phyloP scores from a whole-genome alignment of 1,284 basidiomycete species.

The Gymnopus androsaceus region DNA sequence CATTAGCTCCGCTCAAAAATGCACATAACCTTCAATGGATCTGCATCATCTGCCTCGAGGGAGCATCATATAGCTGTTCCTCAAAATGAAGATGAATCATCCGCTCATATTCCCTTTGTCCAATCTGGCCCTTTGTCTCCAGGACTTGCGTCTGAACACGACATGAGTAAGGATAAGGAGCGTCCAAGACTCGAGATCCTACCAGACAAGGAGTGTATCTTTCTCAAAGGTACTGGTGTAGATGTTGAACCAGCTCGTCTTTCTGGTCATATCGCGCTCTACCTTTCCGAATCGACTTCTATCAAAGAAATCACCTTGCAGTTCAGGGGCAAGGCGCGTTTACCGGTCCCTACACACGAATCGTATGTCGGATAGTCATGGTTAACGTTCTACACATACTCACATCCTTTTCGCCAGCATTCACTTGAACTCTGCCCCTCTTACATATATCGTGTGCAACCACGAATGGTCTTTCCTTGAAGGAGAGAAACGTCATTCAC shows the following conservation, averaged over 20 bases:
- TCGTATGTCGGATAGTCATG: constrained; percentile 49
- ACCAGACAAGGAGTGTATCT: constrained; percentile 69
- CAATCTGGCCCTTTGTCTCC: constrained; percentile 15
- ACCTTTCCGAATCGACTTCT: constrained; percentile 78
- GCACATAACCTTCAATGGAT: constrained; percentile 15
- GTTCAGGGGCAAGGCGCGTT: constrained; percentile 80
- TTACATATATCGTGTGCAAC: constrained; percentile 71
- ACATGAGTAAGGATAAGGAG: constrained; percentile 48
- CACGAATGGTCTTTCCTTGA: constrained; percentile 91
- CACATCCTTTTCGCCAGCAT: constrained; percentile 29
- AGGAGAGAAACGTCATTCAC: constrained; percentile 73
- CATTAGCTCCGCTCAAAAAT: constrained; percentile 4
- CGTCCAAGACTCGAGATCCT: constrained; percentile 71
- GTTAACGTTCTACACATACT: constrained; percentile 19
- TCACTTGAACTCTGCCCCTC: constrained; percentile 46
- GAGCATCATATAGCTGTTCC: constrained; percentile 10
- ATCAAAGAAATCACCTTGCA: constrained; percentile 86
- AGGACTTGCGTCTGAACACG: constrained; percentile 27
- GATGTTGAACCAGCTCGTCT: constrained; percentile 81
- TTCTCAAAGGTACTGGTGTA: constrained; percentile 77
- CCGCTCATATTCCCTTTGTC: constrained; percentile 14
- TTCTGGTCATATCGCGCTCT: constrained; percentile 76
- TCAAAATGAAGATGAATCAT: constrained; percentile 18
- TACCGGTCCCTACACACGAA: constrained; percentile 64
- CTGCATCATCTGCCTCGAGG: constrained; percentile 1